A percentile compares a stretch with the other conserved stretches of the same genome.
Evolutionary conservation across 768 basidiomycete genomes (phyloP).

Genomic region (Ramaria sp.): DNA sequence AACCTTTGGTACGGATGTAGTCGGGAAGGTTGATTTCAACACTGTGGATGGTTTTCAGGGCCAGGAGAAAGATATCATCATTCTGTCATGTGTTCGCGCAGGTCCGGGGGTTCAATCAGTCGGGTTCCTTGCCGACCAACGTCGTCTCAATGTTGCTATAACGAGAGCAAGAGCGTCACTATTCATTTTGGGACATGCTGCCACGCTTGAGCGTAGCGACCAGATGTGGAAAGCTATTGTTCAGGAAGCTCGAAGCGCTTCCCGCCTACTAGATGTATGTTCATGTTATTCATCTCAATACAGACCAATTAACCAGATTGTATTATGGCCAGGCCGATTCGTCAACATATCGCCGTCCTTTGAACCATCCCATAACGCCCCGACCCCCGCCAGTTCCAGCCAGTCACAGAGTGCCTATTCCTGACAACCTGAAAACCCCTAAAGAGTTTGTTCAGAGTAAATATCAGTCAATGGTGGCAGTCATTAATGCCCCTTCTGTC

Average conservation of each 20-base stretch:
- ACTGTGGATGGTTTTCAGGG: conserved; percentile 99
- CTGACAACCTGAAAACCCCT: background rate
- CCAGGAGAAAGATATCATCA: conserved; percentile 97
- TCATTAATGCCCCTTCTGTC: background rate
- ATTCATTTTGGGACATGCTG: conserved; percentile 84
- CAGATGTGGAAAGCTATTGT: conserved; percentile 71
- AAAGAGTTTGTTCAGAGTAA: background rate
- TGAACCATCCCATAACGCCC: background rate
- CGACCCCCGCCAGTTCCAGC: background rate
- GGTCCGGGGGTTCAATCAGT: conserved; percentile 74
- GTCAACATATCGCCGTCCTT: conserved; percentile 4
- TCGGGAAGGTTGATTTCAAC: conserved; percentile 78
- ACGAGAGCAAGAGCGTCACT: conserved; percentile 94
- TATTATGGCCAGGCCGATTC: background rate
- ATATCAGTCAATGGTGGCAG: background rate
- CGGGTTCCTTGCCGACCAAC: conserved; percentile 77
- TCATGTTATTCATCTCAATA: background rate
- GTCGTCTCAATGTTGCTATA: conserved; percentile 97
- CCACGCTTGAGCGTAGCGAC: conserved; percentile 83
- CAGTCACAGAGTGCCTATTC: background rate
- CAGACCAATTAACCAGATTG: background rate
- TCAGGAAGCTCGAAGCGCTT: conserved; percentile 58
- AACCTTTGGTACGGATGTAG: conserved; percentile 61
- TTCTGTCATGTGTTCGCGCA: conserved; percentile 91
- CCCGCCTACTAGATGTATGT: conserved; percentile 54